Conservation (phyloP, 352 stramenopile genomes). For the Achlya hypogyna region DNA sequence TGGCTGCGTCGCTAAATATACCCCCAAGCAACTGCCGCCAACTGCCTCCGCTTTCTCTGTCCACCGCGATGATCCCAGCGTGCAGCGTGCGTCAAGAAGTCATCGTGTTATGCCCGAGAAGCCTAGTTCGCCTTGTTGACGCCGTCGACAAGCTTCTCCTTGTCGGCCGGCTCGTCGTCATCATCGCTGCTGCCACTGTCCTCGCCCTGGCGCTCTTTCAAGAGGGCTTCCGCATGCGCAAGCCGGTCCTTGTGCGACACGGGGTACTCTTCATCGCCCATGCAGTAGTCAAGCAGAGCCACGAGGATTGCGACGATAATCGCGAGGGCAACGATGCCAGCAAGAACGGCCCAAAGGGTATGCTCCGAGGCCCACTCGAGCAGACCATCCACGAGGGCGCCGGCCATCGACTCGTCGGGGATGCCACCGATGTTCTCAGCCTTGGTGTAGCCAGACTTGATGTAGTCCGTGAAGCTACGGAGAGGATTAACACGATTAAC, state of each 20-base stretch:
- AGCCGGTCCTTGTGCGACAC: constrained; percentile 30
- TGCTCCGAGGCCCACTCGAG: constrained; percentile 64
- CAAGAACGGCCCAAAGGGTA: constrained; percentile 52
- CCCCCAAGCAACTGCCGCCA: neutral
- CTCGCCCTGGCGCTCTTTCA: neutral
- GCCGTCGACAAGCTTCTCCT: constrained; percentile 17
- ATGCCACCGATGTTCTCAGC: constrained; percentile 46
- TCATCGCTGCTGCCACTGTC: neutral
- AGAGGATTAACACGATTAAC: neutral
- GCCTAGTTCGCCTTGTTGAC: constrained; percentile 16
- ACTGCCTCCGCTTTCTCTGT: too few species aligned
- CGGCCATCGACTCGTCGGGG: constrained; percentile 51
- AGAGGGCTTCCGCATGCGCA: constrained; percentile 5
- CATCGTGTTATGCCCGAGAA: neutral
- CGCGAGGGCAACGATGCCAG: constrained; percentile 44
- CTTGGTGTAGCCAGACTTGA: constrained; percentile 46
- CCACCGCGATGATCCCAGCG: too few species aligned
- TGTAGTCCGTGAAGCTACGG: constrained; percentile 42
- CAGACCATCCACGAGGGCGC: constrained; percentile 45
- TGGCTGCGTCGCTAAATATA: neutral
- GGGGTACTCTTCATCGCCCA: constrained; percentile 51
- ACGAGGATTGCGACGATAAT: constrained; percentile 60
- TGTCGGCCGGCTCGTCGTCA: neutral
- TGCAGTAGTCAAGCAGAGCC: constrained; percentile 60
- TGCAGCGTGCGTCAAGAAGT: neutral